phyloP scores from a whole-genome alignment of 805 yeast species.

The Clavispora asparagi region DNA sequence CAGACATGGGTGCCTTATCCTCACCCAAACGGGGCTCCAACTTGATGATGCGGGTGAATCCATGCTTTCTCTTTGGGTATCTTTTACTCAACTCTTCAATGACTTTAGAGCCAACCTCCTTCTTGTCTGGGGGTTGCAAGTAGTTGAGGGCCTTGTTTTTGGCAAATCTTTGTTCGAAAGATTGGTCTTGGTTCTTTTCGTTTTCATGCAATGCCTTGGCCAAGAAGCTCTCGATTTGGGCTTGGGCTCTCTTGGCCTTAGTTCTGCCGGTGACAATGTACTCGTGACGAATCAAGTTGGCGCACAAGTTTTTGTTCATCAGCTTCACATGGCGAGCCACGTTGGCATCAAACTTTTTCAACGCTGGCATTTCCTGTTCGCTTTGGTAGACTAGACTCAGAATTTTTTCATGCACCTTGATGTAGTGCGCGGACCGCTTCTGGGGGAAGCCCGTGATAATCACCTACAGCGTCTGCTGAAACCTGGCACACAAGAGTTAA shows the following conservation, averaged over 20 bases:
- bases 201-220: conserved; percentile 26
- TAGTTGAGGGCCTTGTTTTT: conserved; percentile 16
- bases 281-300: conserved; percentile 41
- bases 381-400: background rate
- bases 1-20: conserved; percentile 87
- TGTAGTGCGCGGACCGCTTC: background rate
- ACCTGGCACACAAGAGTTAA: too few relatives aligned
- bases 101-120: conserved; percentile 46
- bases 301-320: conserved; percentile 41
- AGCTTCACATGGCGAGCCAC: conserved; percentile 39
- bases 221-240: conserved; percentile 34
- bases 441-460: background rate
- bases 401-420: background rate
- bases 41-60: conserved; percentile 79
- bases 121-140: conserved; percentile 24
- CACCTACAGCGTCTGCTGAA: too few relatives aligned
- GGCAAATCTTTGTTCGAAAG: conserved; percentile 12
- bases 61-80: conserved; percentile 61
- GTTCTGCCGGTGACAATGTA: conserved; percentile 38
- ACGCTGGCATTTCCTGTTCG: conserved; percentile 28
- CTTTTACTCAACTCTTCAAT: conserved; percentile 60
- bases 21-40: conserved; percentile 78
- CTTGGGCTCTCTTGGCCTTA: conserved; percentile 41
- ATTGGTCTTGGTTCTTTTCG: conserved; percentile 13
- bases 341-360: conserved; percentile 37